Percentiles rank a stretch among this genome's conserved stretches.
phyloP scores from a whole-genome alignment of 2,329 filamentous ascomycete genomes.

The Colletotrichum spaethianum region DNA sequence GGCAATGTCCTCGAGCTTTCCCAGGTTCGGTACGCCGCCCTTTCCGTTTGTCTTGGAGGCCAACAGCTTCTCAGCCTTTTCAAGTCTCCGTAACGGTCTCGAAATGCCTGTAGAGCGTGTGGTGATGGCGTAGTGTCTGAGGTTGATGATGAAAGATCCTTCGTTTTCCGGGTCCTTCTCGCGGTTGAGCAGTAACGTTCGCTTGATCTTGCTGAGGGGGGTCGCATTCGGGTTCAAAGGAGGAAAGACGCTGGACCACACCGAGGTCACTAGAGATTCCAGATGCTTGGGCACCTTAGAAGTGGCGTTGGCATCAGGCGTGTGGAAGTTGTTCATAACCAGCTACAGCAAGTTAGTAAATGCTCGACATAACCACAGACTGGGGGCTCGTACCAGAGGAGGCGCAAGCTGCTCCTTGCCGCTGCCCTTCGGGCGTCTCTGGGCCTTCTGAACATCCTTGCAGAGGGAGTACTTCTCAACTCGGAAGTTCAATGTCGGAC shows the following conservation, averaged over 20 bases:
- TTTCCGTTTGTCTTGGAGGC: conserved; percentile 73
- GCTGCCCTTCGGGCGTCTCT: conserved; percentile 85
- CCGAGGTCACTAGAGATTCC: conserved; percentile 90
- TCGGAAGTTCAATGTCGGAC: conserved; percentile 93
- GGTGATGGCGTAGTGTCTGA: conserved; percentile 95
- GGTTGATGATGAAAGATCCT: conserved; percentile 84
- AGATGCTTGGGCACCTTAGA: conserved; percentile 91
- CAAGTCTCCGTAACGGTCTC: conserved; percentile 85
- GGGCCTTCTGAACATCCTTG: conserved; percentile 88
- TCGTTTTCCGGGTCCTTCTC: conserved; percentile 73
- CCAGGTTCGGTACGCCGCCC: conserved; percentile 86
- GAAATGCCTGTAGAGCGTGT: conserved; percentile 89
- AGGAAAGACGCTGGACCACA: conserved; percentile 97
- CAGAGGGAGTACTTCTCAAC: conserved; percentile 95
- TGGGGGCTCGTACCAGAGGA: conserved; percentile 75
- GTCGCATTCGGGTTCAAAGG: conserved; percentile 94
- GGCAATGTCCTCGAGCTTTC: conserved; percentile 91
- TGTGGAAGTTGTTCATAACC: conserved; percentile 98
- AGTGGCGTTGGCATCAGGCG: conserved; percentile 70
- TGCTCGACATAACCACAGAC: conserved; percentile 12
- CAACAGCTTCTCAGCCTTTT: conserved; percentile 86
- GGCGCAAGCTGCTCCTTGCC: conserved; percentile 90
- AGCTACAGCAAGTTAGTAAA: conserved; percentile 65
- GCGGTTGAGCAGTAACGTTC: conserved; percentile 91
- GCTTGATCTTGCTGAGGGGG: conserved; percentile 90